Evolutionary conservation across 768 basidiomycete species (phyloP), one percentile per base, ranked within the genome.

Genomic region (Tylopilus balloui): DNA sequence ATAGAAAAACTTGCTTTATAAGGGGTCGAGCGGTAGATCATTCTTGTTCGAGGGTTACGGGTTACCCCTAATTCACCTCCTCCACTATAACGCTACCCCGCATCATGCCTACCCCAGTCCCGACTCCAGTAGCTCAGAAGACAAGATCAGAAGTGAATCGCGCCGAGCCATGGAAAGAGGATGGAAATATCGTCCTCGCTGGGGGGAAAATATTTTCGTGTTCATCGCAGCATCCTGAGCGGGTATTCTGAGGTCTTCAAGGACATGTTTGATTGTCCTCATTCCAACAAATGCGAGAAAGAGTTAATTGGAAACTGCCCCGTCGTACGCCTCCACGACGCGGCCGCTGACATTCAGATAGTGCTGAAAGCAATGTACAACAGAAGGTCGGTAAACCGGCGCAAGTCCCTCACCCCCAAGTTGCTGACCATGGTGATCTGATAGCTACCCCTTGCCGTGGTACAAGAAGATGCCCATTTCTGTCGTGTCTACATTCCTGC

Each of bases 221-320:
- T 71, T 14, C 67, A 70, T 38, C 60, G 67, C 17, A 59, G 52
- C 20, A 35, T 65, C 28, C 42, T 71, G 9, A 38, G 44, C 20
- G 23, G 48, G 1, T 54, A 70, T 42, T 69, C 67, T 4, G 52
- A 55, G 5, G 51, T 70, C n/a, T 69, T 71, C 52, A 52, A 47
- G 15, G 64, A 63, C 31, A 64, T 68, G 66, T 67, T 69, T 12
- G 24, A 4, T 20, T 19, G 7, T 17, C n/a, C 34, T 19, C n/a
- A 35, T 8, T 4, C 17, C 17, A 19, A 17, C 31, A 15, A 32
- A 32, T 13, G 14, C 7, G 34, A 35, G 17, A 32, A 13, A 34
- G 51, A 51, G 4, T 3, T 42, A 12, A 37, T 63, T 17, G 61
- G 63, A 0, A 10, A 13, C 6, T 61, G 59, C 46, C 64, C 61